Evolutionary conservation across 2,329 filamentous ascomycete species (phyloP).

Genomic region (Teratosphaeria zuluensis): DNA sequence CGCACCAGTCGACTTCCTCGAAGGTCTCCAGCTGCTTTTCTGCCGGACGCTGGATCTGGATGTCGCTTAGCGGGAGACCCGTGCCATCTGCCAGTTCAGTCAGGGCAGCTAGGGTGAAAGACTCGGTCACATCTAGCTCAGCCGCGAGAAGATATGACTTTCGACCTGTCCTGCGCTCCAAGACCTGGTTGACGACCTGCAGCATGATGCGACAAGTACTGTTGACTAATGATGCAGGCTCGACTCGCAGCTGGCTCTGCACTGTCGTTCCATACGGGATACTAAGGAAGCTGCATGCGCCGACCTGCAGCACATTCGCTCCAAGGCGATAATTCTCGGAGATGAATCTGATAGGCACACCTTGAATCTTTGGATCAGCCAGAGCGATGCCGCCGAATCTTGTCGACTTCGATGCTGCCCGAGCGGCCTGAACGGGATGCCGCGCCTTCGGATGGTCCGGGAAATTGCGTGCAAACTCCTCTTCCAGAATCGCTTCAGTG

Average conservation of each 20-base stretch:
- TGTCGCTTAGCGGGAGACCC: conserved; percentile 7
- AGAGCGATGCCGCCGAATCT: conserved; percentile 17
- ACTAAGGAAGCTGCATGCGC: conserved; percentile 19
- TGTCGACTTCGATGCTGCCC: not conserved
- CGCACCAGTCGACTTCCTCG: conserved; percentile 18
- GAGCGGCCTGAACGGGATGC: not conserved
- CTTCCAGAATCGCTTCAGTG: conserved; percentile 2
- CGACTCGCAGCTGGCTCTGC: conserved; percentile 18
- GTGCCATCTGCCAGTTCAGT: conserved; percentile 15
- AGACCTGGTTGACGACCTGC: conserved; percentile 19
- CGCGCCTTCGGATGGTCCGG: conserved; percentile 7
- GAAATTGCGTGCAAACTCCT: conserved; percentile 5
- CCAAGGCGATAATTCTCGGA: conserved; percentile 12
- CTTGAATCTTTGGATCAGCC: conserved; percentile 18
- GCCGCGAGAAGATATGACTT: conserved; percentile 16
- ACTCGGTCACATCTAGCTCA: conserved; percentile 20
- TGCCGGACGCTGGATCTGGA: conserved; percentile 11
- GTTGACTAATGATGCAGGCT: conserved; percentile 1
- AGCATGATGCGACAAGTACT: conserved; percentile 13
- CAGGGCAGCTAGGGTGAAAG: conserved; percentile 16
- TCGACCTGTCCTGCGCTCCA: conserved; percentile 17
- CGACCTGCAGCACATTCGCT: conserved; percentile 11
- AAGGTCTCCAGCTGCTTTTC: not conserved
- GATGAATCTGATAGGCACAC: conserved; percentile 19
- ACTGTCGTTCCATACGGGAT: conserved; percentile 19